Conservation (phyloP, 768 basidiomycete genomes). For the Tulasnella sp. region DNA sequence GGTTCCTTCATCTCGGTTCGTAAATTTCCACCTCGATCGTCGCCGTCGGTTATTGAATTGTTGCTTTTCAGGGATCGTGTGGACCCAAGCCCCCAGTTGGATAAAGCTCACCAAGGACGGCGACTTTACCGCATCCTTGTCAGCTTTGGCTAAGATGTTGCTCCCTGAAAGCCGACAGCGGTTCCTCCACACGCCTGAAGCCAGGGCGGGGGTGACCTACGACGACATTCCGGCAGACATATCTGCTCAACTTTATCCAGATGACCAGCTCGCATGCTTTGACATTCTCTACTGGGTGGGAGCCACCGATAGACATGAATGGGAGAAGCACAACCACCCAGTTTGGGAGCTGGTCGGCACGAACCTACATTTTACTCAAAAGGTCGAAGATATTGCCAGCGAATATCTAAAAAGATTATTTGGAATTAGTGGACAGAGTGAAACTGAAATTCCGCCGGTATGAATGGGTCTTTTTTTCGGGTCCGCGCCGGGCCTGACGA, state of each 20-base stretch:
- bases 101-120: not conserved
- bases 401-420: constrained; percentile 5
- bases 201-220: not conserved
- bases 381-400: constrained; percentile 21
- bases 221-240: constrained; percentile 1
- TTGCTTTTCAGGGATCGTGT: not conserved
- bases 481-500: not conserved
- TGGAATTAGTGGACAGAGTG: not conserved
- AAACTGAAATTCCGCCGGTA: constrained; percentile 17
- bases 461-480: not conserved
- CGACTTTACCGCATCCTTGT: constrained; percentile 30
- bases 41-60: not conserved
- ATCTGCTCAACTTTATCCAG: constrained; percentile 28
- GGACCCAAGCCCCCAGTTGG: constrained; percentile 3
- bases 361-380: constrained; percentile 10
- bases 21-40: not conserved
- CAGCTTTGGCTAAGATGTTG: constrained; percentile 32
- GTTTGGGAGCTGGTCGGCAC: constrained; percentile 33
- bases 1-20: not conserved
- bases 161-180: constrained; percentile 26
- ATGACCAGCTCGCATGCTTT: constrained; percentile 33
- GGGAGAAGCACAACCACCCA: constrained; percentile 33
- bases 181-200: not conserved
- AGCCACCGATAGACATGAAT: constrained; percentile 14
- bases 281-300: constrained; percentile 32